These are phyloP conservation scores for Russula lepida DNA, from an alignment of 768 basidiomycete genomes.

Conservation along the genomic window DNA sequence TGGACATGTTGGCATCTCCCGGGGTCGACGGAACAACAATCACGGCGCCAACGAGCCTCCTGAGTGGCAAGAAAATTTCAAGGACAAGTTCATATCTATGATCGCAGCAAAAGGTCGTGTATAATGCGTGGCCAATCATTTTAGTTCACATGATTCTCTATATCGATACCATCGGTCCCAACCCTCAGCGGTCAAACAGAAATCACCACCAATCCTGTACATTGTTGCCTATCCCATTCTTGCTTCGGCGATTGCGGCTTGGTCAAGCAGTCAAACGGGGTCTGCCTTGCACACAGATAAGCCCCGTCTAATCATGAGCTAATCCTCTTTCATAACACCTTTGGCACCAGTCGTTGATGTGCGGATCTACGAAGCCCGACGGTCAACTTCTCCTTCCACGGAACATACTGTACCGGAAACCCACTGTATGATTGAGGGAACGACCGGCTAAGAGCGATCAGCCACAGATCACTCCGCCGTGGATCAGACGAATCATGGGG, in stretches of 20 bases:
- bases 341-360: constrained; percentile 32
- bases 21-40: not conserved
- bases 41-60: not conserved
- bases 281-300: not conserved
- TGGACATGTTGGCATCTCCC: not conserved
- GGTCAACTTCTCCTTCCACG: constrained; percentile 16
- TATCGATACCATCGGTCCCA: constrained; percentile 17
- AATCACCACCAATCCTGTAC: not conserved
- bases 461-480: constrained; percentile 18
- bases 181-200: not conserved
- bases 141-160: constrained; percentile 14
- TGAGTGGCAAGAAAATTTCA: not conserved
- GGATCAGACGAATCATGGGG: not conserved
- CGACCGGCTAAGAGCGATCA: constrained; percentile 41
- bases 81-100: not conserved
- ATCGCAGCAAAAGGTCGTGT: constrained; percentile 13
- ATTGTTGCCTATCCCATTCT: constrained; percentile 12
- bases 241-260: constrained; percentile 15
- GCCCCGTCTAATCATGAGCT: not conserved
- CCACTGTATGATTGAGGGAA: constrained; percentile 64
- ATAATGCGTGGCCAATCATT: constrained; percentile 4
- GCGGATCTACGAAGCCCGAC: constrained; percentile 26
- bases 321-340: constrained; percentile 21
- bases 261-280: not conserved
- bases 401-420: constrained; percentile 23